phyloP scores from a whole-genome alignment of 495 filamentous ascomycete species.

The Pseudomonodictys pantanalensis region DNA sequence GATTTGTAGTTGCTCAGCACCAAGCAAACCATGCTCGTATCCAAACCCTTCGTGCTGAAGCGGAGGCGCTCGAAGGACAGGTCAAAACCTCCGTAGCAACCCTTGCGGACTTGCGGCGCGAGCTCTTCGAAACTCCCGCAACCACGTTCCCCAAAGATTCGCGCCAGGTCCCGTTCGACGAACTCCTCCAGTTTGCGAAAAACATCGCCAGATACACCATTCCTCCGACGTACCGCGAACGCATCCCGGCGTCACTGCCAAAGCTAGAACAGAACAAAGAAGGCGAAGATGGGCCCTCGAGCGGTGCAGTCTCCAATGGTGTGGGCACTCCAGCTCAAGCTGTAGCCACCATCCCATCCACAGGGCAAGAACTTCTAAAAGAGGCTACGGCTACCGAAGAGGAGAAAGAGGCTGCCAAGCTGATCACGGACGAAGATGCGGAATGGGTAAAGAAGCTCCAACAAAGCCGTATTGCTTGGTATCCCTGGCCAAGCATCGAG shows the following conservation, averaged over 20 bases:
- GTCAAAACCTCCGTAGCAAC: conserved; percentile 58
- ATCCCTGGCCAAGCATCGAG: conserved; percentile 14
- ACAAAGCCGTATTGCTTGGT: background rate
- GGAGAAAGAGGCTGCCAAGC: background rate
- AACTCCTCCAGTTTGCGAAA: conserved; percentile 70
- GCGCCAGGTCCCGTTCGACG: conserved; percentile 55
- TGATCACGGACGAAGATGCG: conserved; percentile 18
- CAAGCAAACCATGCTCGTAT: conserved; percentile 66
- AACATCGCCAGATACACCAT: conserved; percentile 69
- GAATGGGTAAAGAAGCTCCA: conserved; percentile 21
- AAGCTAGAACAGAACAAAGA: conserved; percentile 34
- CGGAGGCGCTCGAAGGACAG: conserved; percentile 57
- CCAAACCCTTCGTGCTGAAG: conserved; percentile 57
- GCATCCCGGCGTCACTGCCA: conserved; percentile 26
- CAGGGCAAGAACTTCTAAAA: background rate
- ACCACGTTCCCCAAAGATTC: conserved; percentile 48
- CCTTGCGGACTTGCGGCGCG: conserved; percentile 64
- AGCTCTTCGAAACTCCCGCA: conserved; percentile 58
- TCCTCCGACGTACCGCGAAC: conserved; percentile 58
- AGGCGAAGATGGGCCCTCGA: conserved; percentile 25
- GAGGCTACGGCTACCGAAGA: background rate
- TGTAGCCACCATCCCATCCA: background rate
- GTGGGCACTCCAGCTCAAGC: conserved; percentile 4
- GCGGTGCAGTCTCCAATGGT: conserved; percentile 11
- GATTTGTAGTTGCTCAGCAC: conserved; percentile 57